These are phyloP conservation scores for Candida lessepsii DNA, from an alignment of 805 yeast species.

Conservation along the genomic window DNA sequence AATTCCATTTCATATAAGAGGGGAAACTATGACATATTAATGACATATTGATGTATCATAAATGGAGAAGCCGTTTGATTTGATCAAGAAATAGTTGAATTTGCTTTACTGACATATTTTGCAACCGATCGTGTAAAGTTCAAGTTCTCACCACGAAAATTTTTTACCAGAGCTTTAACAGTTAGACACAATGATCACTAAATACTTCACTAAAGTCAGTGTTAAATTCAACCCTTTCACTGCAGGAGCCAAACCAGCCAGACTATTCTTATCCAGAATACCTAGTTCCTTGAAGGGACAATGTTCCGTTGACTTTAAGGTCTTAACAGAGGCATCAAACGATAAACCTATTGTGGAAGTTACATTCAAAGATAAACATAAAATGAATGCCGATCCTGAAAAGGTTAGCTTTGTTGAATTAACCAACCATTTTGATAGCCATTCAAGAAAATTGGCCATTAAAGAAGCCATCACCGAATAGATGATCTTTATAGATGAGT, in stretches of 20 bases:
- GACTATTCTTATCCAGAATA: slow-evolving; percentile 73
- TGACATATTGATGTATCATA: too few species aligned
- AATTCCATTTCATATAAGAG: background rate
- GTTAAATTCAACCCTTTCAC: slow-evolving; percentile 80
- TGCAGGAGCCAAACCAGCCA: slow-evolving; percentile 71
- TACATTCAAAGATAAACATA: slow-evolving; percentile 75
- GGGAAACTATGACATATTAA: too few species aligned
- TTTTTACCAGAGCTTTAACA: background rate
- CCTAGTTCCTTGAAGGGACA: slow-evolving; percentile 70
- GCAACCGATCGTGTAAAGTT: background rate
- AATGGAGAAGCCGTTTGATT: background rate
- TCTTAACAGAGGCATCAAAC: slow-evolving; percentile 46
- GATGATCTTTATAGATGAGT: slow-evolving; percentile 5
- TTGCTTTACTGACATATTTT: background rate
- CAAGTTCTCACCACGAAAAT: slow-evolving; percentile 10
- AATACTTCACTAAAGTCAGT: slow-evolving; percentile 74
- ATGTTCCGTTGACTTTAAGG: slow-evolving; percentile 60
- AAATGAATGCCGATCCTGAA: slow-evolving; percentile 65
- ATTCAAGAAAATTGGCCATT: slow-evolving; percentile 74
- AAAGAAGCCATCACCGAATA: slow-evolving; percentile 58
- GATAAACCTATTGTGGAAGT: slow-evolving; percentile 67
- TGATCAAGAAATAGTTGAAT: background rate
- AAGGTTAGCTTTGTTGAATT: slow-evolving; percentile 57
- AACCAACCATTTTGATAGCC: slow-evolving; percentile 67
- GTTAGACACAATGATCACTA: slow-evolving; percentile 68